phyloP scores from a whole-genome alignment of 176 grass and related monocot genomes.

The Triticum dicoccoides region DNA sequence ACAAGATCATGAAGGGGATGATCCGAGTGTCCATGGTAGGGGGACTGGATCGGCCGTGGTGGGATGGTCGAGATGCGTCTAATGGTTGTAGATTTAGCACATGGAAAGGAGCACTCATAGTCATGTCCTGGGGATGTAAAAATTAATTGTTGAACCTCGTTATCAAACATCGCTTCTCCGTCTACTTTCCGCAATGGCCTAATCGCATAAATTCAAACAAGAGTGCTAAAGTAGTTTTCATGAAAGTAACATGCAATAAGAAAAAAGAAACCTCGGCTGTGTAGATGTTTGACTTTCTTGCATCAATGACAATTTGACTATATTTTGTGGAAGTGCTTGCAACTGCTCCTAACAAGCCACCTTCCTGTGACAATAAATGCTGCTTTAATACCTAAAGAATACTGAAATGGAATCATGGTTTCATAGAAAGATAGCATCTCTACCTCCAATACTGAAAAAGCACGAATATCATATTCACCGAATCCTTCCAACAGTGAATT shows the following conservation, averaged over 20 bases:
- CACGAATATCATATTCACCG: constrained; percentile 85
- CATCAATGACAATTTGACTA: constrained; percentile 70
- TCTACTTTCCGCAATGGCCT: no score
- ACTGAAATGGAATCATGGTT: constrained; percentile 28
- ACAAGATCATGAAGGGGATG: no score
- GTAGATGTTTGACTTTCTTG: constrained; percentile 73
- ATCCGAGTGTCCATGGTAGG: no score
- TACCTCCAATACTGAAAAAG: constrained; percentile 92
- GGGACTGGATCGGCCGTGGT: no score
- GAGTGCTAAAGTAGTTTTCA: neutral
- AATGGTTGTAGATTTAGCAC: no score
- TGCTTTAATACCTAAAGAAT: constrained; percentile 28
- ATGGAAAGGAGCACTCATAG: no score
- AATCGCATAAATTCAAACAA: neutral
- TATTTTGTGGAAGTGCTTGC: constrained; percentile 68
- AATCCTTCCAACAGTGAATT: constrained; percentile 88
- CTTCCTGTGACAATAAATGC: constrained; percentile 55
- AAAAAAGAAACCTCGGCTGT: constrained; percentile 55
- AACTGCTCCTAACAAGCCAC: constrained; percentile 58
- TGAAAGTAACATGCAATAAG: neutral
- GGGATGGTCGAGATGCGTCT: no score
- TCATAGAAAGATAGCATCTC: constrained; percentile 6
- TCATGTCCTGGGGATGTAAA: no score
- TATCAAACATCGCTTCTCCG: no score
- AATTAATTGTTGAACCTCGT: no score